Conservation (phyloP, 2,329 filamentous ascomycete species). For the Paecilomyces formosus region DNA sequence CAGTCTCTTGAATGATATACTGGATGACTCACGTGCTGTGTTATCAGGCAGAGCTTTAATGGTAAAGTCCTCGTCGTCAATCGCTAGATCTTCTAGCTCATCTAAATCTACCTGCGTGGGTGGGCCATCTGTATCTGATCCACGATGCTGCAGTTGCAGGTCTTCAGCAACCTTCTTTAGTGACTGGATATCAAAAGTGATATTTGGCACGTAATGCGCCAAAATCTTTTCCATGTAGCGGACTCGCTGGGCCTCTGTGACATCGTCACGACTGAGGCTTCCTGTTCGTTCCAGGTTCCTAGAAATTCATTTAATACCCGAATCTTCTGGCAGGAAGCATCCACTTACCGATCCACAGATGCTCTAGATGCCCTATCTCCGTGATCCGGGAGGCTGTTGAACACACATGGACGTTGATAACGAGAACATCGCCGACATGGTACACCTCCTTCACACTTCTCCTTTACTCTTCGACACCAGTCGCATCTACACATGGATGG, state of each 20-base stretch:
- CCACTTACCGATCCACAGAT: slow-evolving; percentile 24
- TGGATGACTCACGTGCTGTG: slow-evolving; percentile 26
- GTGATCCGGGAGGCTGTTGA: slow-evolving; percentile 33
- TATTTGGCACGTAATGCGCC: slow-evolving; percentile 41
- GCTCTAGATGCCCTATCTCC: slow-evolving; percentile 23
- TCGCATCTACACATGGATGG: slow-evolving; percentile 37
- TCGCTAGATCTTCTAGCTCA: slow-evolving; percentile 32
- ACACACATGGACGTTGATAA: slow-evolving; percentile 45
- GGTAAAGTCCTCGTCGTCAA: slow-evolving; percentile 34
- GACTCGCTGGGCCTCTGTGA: slow-evolving; percentile 28
- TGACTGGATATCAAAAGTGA: slow-evolving; percentile 34
- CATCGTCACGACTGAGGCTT: slow-evolving; percentile 24
- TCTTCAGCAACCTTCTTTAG: slow-evolving; percentile 39
- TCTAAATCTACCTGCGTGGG: slow-evolving; percentile 24
- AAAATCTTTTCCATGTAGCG: slow-evolving; percentile 43
- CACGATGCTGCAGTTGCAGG: slow-evolving; percentile 30
- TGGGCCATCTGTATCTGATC: slow-evolving; percentile 22
- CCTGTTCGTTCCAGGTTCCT: slow-evolving; percentile 23
- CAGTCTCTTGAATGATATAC: slow-evolving; percentile 1
- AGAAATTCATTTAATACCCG: background rate
- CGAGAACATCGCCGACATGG: slow-evolving; percentile 48
- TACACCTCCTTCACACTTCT: slow-evolving; percentile 50
- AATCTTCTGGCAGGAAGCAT: background rate
- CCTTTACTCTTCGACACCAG: slow-evolving; percentile 48
- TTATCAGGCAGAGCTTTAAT: slow-evolving; percentile 33